These are phyloP conservation scores for Lasiodiplodia citricola DNA, from an alignment of 2,329 filamentous ascomycete genomes.

Conservation along the genomic window DNA sequence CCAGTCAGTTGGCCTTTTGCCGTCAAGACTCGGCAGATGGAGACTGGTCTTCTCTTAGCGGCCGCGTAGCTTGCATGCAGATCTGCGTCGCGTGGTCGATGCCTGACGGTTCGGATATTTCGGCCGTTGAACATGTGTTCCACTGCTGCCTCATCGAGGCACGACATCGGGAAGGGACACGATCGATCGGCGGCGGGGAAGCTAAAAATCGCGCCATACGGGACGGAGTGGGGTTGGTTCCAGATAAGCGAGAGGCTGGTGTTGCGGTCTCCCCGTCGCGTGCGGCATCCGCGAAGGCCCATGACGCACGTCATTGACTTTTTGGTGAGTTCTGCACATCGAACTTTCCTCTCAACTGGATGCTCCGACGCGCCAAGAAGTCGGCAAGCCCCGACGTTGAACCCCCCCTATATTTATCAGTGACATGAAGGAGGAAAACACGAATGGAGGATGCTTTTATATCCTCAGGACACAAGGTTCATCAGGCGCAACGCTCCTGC, in stretches of 20 bases:
- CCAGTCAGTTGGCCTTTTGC: background rate
- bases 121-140: background rate
- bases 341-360: background rate
- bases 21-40: background rate
- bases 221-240: constrained; percentile 15
- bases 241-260: constrained; percentile 19
- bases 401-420: too few species aligned
- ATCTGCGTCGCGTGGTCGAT: constrained; percentile 9
- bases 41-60: background rate
- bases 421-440: background rate
- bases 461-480: background rate
- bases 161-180: background rate
- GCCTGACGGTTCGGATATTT: background rate
- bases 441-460: background rate
- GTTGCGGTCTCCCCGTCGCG: constrained; percentile 22
- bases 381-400: background rate
- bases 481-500: background rate
- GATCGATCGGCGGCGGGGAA: background rate
- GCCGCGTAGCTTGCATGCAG: background rate
- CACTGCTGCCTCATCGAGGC: background rate
- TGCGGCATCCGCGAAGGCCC: background rate
- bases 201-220: background rate
- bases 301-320: constrained; percentile 8
- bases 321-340: background rate
- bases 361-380: background rate